These are phyloP conservation scores for Azolla pinnata DNA, from an alignment of 75 land plant genomes.

Conservation along the genomic window DNA sequence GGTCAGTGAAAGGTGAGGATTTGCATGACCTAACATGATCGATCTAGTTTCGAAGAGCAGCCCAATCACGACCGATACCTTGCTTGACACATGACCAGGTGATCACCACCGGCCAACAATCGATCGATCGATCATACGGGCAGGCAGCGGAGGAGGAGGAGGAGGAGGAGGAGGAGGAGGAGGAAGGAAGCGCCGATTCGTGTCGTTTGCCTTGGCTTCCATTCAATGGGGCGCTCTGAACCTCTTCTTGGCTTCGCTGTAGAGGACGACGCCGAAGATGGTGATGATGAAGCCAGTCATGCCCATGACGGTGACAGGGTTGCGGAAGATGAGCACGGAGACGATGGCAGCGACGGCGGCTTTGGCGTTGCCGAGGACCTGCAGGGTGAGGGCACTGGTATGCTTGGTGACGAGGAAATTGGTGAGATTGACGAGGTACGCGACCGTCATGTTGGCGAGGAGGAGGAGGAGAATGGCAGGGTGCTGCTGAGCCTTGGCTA, in stretches of 20 bases:
- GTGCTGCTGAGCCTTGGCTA: conserved; percentile 34
- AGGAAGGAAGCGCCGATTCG: no score
- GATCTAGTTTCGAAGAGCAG: no score
- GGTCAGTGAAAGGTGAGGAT: no score
- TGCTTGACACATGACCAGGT: no score
- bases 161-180: no score
- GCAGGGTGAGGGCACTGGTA: conserved; percentile 77
- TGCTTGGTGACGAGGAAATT: conserved; percentile 87
- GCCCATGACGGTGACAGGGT: conserved; percentile 81
- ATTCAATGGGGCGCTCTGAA: conserved; percentile 18
- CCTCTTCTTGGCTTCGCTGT: conserved; percentile 90
- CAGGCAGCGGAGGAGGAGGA: no score
- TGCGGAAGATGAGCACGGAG: conserved; percentile 67
- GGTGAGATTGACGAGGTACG: conserved; percentile 75
- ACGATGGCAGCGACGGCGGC: conserved; percentile 80
- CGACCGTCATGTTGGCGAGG: conserved; percentile 59
- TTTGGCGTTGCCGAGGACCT: conserved; percentile 87
- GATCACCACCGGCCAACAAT: no score
- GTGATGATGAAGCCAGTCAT: conserved; percentile 70
- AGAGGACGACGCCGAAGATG: conserved; percentile 65
- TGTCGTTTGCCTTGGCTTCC: no score
- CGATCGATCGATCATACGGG: no score
- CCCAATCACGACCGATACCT: no score
- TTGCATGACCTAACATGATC: no score
- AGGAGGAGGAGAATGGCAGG: conserved; percentile 40